Base-by-base conservation (phyloP, 164 flowering plant genomes). In the Berberis thunbergii region DNA sequence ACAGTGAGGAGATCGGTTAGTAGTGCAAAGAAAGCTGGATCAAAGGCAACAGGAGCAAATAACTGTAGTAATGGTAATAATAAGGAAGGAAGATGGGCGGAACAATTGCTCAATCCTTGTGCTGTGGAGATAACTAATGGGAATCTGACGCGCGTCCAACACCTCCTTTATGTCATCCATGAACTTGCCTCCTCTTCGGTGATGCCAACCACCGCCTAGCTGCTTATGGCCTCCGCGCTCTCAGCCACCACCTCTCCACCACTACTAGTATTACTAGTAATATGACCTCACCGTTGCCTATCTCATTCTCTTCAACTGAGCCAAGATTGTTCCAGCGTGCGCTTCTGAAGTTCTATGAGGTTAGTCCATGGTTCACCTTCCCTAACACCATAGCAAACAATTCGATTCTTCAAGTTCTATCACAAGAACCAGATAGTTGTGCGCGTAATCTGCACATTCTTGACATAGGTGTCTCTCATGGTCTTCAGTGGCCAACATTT, bases 21-120 rank as follows among this genome's bases (percentile, higher is more conserved):
- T 11, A 73, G 26, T 26, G 26, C 60, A 61, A 84, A 70, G 73
- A 82, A 61, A 62, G 55, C 61, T 9, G 4, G 69, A 8, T 57
- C 54, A 6, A 80, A 73, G 61, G 8, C 69, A 2, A 42, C 66
- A 3, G 79, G 72, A 11, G 0, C 26, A 26, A 75, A 68, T 60
- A 68, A 64, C 71, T n/a, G 67, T 49, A 73, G 67, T 62, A 74
- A 70, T 70, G 70, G 80, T 58, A 77, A 67, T 52, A 72, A 60
- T 75, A 82, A 78, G 68, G 90, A 84, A 6, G 85, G 86, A 2
- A 76, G 96, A 70, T 88, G 96, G 96, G 92, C 96, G 3, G 96
- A 89, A 68, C 90, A 86, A 57, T 64, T 86, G 75, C 84, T 89
- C 39, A 86, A 84, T 64, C 92, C 89, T 12, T 89, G 96, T 71